Conservation (phyloP, 495 filamentous ascomycete genomes). For the Geopyxis carbonaria region DNA sequence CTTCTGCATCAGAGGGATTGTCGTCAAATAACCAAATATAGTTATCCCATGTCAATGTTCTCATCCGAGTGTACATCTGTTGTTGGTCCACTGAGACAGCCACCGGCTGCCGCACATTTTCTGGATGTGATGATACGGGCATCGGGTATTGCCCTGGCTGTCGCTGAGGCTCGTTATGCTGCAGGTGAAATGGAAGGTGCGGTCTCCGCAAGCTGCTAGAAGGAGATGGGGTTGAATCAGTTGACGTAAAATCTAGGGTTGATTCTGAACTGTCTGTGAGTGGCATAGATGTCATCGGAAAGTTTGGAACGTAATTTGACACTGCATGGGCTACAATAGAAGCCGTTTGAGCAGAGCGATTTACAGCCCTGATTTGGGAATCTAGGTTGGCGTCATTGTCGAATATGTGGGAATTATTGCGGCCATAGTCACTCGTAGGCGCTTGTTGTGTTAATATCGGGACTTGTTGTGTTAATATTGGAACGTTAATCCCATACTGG, state of each 20-base stretch:
- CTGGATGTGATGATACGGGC: constrained; percentile 16
- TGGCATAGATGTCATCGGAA: constrained; percentile 15
- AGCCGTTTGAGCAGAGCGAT: constrained; percentile 18
- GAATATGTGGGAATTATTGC: constrained; percentile 24
- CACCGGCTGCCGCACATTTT: constrained; percentile 19
- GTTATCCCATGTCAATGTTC: constrained; percentile 16
- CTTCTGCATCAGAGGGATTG: constrained; percentile 17
- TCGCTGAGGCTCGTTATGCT: constrained; percentile 23
- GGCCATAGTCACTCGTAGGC: constrained; percentile 23
- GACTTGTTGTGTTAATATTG: constrained; percentile 10
- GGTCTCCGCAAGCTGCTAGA: constrained; percentile 15
- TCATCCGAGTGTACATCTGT: constrained; percentile 2
- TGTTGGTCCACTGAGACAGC: constrained; percentile 18
- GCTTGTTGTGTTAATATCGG: constrained; percentile 14
- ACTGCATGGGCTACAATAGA: constrained; percentile 20
- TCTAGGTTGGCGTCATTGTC: constrained; percentile 19
- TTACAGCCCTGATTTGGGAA: constrained; percentile 14
- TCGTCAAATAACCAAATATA: constrained; percentile 25
- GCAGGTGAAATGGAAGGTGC: constrained; percentile 23
- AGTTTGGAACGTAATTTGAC: constrained; percentile 17
- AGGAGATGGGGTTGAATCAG: constrained; percentile 16
- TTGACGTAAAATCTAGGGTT: constrained; percentile 14
- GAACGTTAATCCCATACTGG: constrained; percentile 21
- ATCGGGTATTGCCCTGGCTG: constrained; percentile 17
- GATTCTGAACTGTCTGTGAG: constrained; percentile 14